Base-by-base conservation (phyloP, 176 grass and related monocot species). In the Phoenix dactylifera region DNA sequence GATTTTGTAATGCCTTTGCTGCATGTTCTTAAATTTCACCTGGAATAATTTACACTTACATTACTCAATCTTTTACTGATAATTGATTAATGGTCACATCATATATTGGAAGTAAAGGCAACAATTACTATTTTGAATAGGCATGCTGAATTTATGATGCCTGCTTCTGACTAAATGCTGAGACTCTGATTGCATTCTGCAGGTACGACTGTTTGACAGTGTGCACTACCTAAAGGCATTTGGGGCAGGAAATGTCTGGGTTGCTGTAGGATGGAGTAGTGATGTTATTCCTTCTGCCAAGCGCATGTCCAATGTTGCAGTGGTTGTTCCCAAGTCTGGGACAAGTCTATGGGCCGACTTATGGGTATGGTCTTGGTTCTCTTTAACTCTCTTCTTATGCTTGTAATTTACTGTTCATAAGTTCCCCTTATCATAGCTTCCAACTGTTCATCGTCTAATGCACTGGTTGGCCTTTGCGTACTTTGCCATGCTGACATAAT, bases 271-370 rank as follows among this genome's bases (percentile, higher is more conserved):
- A 60, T 97, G 93, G 93, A 88, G 81, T 26, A 87, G 80, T 12
- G 92, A 97, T 74, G 73, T 97, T 62, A 85, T 91, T 60, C 78
- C 80, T 67, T 78, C 87, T 55, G 93, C 84, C 44, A 97, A 97
- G 16, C 78, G 84, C 65, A 88, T 88, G 87, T 85, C 93, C 53
- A 82, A 88, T 62, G 84, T 91, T 48, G 76, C 70, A 0, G 78
- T 97, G 50, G 59, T 97, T 62, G 93, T 97, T 85, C 93, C 93
- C 35, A 88, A 88, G 17, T 97, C 93, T 55, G 93, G 93, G 64
- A 72, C 81, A 69, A 91, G 93, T 69, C 24, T 97, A 50, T 97
- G 93, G 87, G 81, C 87, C 24, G 93, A 97, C 77, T 58, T 97
- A 49, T 97, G 87, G 83, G 93, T 97, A 83, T 32, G 39, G 15